Percentiles rank a stretch among this genome's conserved stretches.
phyloP scores from a whole-genome alignment of 2,329 filamentous ascomycete species.

The Cladosporium sp. region DNA sequence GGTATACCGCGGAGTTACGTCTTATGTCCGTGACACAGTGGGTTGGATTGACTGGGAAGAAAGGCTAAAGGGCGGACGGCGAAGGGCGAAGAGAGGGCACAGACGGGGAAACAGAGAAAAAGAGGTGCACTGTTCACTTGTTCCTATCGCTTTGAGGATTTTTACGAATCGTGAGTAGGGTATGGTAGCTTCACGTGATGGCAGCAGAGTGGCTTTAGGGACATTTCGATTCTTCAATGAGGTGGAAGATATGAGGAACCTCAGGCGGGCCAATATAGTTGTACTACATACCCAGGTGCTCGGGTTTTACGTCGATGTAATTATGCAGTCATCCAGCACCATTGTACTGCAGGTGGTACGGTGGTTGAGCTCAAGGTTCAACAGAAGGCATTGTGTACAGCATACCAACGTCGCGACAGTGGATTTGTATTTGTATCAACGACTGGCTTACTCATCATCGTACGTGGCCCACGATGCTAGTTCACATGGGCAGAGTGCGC shows the following conservation, averaged over 20 bases:
- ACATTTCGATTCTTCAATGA: not conserved
- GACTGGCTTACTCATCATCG: not conserved
- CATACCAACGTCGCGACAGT: too few relatives aligned
- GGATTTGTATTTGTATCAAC: too few relatives aligned
- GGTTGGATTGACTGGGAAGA: not conserved
- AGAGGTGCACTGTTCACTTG: not conserved
- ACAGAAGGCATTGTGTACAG: too few relatives aligned
- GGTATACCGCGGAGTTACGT: not conserved
- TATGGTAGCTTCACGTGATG: too few relatives aligned
- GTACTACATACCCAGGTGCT: not conserved
- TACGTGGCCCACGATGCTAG: not conserved
- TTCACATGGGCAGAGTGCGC: not conserved
- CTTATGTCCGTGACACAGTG: not conserved
- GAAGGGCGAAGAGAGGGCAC: not conserved
- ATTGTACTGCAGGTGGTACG: not conserved
- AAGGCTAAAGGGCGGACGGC: too few relatives aligned
- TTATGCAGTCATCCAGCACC: not conserved
- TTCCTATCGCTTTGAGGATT: too few relatives aligned
- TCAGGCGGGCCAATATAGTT: not conserved
- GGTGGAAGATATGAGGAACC: not conserved
- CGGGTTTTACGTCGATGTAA: not conserved
- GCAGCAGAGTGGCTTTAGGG: not conserved
- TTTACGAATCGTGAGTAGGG: not conserved
- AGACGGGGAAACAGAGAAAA: not conserved
- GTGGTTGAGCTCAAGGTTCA: too few relatives aligned